A percentile compares a stretch with the other conserved stretches of the same genome.
Evolutionary conservation across 805 yeast species (phyloP).

Genomic region (Nakazawaea ambrosiae): DNA sequence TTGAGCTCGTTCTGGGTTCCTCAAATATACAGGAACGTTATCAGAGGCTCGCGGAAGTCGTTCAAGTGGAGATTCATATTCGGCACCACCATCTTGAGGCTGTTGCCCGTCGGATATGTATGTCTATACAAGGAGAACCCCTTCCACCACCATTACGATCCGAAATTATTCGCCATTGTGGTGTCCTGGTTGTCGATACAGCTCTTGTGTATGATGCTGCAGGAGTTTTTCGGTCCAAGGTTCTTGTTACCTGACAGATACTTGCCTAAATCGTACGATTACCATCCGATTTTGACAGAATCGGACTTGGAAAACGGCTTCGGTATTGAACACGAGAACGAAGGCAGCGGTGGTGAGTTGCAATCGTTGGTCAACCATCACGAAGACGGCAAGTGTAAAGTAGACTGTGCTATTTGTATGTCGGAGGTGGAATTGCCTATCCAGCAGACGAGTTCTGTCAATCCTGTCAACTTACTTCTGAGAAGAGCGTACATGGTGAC

Average conservation of each 20-base stretch:
- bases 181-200: slow-evolving; percentile 56
- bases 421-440: slow-evolving; percentile 58
- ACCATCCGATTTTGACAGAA: slow-evolving; percentile 60
- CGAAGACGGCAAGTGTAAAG: slow-evolving; percentile 34
- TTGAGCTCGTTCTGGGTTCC: slow-evolving; percentile 83
- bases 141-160: slow-evolving; percentile 63
- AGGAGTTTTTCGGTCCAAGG: slow-evolving; percentile 68
- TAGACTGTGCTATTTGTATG: slow-evolving; percentile 92
- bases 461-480: slow-evolving; percentile 19
- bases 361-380: slow-evolving; percentile 24
- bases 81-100: slow-evolving; percentile 56
- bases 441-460: slow-evolving; percentile 15
- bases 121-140: slow-evolving; percentile 49
- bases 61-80: slow-evolving; percentile 72
- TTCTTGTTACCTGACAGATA: slow-evolving; percentile 72
- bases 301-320: slow-evolving; percentile 60
- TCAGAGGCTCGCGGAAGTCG: slow-evolving; percentile 60
- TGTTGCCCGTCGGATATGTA: slow-evolving; percentile 61
- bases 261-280: slow-evolving; percentile 78
- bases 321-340: slow-evolving; percentile 44
- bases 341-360: too few species aligned
- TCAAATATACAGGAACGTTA: slow-evolving; percentile 72
- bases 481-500: slow-evolving; percentile 67
- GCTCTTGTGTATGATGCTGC: slow-evolving; percentile 49
- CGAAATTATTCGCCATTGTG: slow-evolving; percentile 37